Evolutionary conservation across 768 basidiomycete genomes (phyloP).

Genomic region (Suillus americanus): DNA sequence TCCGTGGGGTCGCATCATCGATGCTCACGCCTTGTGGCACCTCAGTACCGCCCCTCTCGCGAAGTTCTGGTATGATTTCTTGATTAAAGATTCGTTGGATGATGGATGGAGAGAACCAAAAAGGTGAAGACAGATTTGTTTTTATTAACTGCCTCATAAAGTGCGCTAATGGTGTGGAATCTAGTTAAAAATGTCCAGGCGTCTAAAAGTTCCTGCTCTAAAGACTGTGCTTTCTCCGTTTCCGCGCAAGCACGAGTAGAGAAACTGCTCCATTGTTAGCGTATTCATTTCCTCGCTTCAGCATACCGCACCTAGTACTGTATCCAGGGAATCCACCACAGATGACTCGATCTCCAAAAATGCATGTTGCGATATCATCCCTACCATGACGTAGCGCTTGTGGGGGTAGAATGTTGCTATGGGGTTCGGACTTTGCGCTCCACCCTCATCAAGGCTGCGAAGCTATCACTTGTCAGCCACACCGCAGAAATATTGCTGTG

Average conservation of each 20-base stretch:
- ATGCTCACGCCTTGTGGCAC: conserved; percentile 96
- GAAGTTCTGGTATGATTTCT: conserved; percentile 82
- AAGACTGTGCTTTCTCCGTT: conserved; percentile 20
- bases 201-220: neutral
- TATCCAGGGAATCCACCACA: conserved; percentile 34
- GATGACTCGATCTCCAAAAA: conserved; percentile 36
- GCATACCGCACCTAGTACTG: conserved; percentile 32
- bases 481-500: neutral
- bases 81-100: conserved; percentile 71
- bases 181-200: conserved; percentile 16
- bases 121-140: conserved; percentile 19
- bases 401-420: conserved; percentile 36
- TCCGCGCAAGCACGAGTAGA: conserved; percentile 30
- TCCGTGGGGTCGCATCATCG: conserved; percentile 69
- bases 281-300: conserved; percentile 1
- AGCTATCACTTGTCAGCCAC: conserved; percentile 23
- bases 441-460: conserved; percentile 22
- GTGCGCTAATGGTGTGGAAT: conserved; percentile 11
- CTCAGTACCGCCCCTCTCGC: conserved; percentile 77
- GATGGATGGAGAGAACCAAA: conserved; percentile 58
- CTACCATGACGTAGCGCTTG: conserved; percentile 33
- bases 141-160: conserved; percentile 4
- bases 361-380: conserved; percentile 35
- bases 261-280: conserved; percentile 25
- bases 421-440: conserved; percentile 22